Conservation (phyloP, 495 filamentous ascomycete species). For the Lepraria neglecta region DNA sequence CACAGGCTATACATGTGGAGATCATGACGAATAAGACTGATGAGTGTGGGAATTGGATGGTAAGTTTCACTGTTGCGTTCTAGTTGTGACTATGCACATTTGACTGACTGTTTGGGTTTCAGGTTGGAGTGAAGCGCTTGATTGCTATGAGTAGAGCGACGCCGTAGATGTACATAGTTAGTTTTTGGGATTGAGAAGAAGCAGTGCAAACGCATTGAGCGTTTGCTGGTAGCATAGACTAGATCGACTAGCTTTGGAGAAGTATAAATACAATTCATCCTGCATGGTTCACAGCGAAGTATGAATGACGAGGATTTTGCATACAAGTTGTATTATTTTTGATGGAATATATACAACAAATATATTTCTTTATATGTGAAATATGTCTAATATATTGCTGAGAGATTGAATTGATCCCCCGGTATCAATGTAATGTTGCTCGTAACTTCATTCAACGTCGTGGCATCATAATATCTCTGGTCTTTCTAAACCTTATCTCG, state of each 20-base stretch:
- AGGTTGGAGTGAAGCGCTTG: constrained; percentile 88
- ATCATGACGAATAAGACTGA: constrained; percentile 75
- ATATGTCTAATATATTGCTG: constrained; percentile 3
- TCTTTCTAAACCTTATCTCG: background rate
- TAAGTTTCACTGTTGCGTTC: constrained; percentile 41
- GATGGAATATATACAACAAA: constrained; percentile 3
- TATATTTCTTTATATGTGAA: background rate
- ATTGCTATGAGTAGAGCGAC: constrained; percentile 87
- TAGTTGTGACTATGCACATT: background rate
- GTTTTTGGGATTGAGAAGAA: background rate
- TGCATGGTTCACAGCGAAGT: no score
- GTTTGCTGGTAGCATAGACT: constrained; percentile 9
- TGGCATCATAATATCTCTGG: background rate
- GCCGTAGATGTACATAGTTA: constrained; percentile 30
- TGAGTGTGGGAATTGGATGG: constrained; percentile 95
- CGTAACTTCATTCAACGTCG: constrained; percentile 9
- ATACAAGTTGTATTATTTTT: background rate
- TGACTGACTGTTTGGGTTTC: constrained; percentile 15
- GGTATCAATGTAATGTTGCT: constrained; percentile 6
- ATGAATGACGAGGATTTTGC: no score
- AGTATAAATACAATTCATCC: background rate
- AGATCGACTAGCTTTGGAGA: background rate
- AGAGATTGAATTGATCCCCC: background rate
- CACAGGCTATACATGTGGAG: constrained; percentile 67
- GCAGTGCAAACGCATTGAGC: background rate